phyloP scores from a whole-genome alignment of 23 red algal species.

The Agarophyton chilense region DNA sequence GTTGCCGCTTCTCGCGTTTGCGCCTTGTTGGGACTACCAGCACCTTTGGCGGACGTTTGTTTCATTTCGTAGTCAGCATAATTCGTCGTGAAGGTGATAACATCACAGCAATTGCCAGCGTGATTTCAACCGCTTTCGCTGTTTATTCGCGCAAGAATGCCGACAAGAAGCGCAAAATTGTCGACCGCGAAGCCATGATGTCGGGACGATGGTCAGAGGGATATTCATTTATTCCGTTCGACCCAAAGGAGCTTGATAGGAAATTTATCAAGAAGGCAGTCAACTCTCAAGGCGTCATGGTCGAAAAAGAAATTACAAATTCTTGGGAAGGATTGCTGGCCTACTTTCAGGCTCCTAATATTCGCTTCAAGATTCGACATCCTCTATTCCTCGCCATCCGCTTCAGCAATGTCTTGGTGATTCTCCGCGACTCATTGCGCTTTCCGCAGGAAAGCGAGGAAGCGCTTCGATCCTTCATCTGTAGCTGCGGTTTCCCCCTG shows the following conservation, averaged over 20 bases:
- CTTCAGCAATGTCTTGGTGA: slow-evolving; percentile 81
- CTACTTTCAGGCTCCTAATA: slow-evolving; percentile 96
- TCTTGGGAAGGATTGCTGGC: slow-evolving; percentile 80
- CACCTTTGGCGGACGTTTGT: slow-evolving; percentile 74
- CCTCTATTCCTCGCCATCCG: slow-evolving; percentile 84
- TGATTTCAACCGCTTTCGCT: slow-evolving; percentile 84
- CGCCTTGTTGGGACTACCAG: slow-evolving; percentile 75
- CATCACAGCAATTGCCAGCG: slow-evolving; percentile 60
- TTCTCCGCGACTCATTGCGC: slow-evolving; percentile 58
- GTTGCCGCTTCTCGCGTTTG: slow-evolving; percentile 84
- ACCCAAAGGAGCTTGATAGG: slow-evolving; percentile 75
- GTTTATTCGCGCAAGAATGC: slow-evolving; percentile 91
- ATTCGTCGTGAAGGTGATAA: slow-evolving; percentile 51
- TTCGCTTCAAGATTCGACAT: slow-evolving; percentile 90
- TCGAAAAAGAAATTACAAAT: slow-evolving; percentile 87
- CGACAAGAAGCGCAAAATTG: slow-evolving; percentile 85
- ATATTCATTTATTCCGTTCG: slow-evolving; percentile 77
- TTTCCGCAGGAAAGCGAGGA: slow-evolving; percentile 77
- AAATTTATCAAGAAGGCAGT: slow-evolving; percentile 84
- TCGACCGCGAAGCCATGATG: slow-evolving; percentile 74
- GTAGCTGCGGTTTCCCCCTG: slow-evolving; percentile 65
- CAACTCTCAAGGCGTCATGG: slow-evolving; percentile 66
- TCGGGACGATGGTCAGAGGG: slow-evolving; percentile 63
- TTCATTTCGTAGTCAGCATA: slow-evolving; percentile 81
- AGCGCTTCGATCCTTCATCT: slow-evolving; percentile 61